These are phyloP conservation scores for Sisymbrium irio DNA, from an alignment of 345 rosid species.

Conservation along the genomic window DNA sequence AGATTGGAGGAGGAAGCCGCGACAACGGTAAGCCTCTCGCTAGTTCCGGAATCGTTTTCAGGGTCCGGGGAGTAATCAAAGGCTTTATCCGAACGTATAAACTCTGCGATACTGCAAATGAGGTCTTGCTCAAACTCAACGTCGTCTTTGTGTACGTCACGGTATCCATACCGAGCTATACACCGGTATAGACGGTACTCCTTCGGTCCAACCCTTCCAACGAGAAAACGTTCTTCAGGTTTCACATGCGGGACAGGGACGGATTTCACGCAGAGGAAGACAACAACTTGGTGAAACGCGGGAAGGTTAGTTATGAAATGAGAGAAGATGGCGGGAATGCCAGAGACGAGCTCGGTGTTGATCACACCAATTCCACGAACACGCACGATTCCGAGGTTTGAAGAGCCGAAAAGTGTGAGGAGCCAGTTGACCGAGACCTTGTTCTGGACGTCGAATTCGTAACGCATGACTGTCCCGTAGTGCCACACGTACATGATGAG, in stretches of 20 bases:
- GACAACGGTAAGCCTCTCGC: slow-evolving; percentile 65
- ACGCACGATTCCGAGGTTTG: slow-evolving; percentile 78
- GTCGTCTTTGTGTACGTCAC: slow-evolving; percentile 84
- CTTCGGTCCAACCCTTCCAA: slow-evolving; percentile 86
- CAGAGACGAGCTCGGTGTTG: slow-evolving; percentile 89
- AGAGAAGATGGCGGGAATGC: slow-evolving; percentile 94
- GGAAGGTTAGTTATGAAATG: slow-evolving; percentile 99
- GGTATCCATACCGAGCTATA: slow-evolving; percentile 91
- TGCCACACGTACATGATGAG: slow-evolving; percentile 85
- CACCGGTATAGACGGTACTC: slow-evolving; percentile 82
- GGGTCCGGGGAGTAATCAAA: slow-evolving; percentile 18
- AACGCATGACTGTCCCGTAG: slow-evolving; percentile 83
- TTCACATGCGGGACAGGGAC: slow-evolving; percentile 94
- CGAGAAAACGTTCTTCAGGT: slow-evolving; percentile 83
- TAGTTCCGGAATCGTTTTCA: slow-evolving; percentile 44
- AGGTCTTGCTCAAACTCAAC: slow-evolving; percentile 85
- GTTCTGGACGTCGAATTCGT: slow-evolving; percentile 88
- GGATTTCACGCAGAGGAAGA: slow-evolving; percentile 90
- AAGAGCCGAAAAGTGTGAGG: slow-evolving; percentile 57
- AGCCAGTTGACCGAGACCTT: slow-evolving; percentile 94
- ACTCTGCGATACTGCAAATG: slow-evolving; percentile 78
- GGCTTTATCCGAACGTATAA: slow-evolving; percentile 55
- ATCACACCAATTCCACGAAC: slow-evolving; percentile 90
- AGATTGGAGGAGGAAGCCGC: slow-evolving; percentile 62
- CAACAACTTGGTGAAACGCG: slow-evolving; percentile 90